phyloP scores from a whole-genome alignment of 495 filamentous ascomycete genomes.

The Lophium mytilinum region DNA sequence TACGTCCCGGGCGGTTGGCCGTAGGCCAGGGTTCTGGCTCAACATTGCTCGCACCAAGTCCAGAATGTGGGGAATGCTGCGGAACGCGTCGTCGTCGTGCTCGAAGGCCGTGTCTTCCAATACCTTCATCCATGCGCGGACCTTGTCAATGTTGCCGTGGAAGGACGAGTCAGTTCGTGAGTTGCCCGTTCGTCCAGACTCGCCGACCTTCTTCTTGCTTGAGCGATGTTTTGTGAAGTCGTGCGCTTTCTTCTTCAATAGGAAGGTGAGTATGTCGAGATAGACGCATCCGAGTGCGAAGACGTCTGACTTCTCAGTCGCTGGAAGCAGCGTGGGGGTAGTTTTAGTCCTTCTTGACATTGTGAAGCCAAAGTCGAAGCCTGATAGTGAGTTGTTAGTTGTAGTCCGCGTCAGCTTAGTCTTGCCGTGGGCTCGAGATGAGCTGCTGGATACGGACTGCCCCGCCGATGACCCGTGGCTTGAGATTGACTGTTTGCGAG shows the following conservation, averaged over 20 bases:
- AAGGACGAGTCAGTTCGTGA: constrained; percentile 56
- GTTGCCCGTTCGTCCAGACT: constrained; percentile 2
- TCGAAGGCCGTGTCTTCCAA: constrained; percentile 43
- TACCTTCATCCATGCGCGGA: constrained; percentile 66
- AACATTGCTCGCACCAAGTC: constrained; percentile 31
- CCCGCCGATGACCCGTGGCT: constrained; percentile 18
- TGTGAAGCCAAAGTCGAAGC: constrained; percentile 24
- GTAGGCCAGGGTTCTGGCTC: constrained; percentile 22
- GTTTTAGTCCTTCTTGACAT: constrained; percentile 13
- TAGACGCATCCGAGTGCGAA: constrained; percentile 69
- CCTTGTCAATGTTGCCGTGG: constrained; percentile 70
- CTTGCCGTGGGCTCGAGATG: constrained; percentile 10
- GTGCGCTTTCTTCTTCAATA: constrained; percentile 62
- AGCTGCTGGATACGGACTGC: constrained; percentile 9
- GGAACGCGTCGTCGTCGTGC: constrained; percentile 21
- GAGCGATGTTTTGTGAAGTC: constrained; percentile 67
- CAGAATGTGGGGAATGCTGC: constrained; percentile 28
- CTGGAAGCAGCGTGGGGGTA: constrained; percentile 9
- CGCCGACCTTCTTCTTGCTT: constrained; percentile 50
- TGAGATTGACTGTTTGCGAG: constrained; percentile 16
- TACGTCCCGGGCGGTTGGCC: constrained; percentile 28
- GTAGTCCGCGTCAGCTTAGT: constrained; percentile 4
- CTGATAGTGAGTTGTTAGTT: constrained; percentile 15
- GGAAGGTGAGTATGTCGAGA: constrained; percentile 59
- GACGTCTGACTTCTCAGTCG: constrained; percentile 50